Evolutionary conservation across 2,329 filamentous ascomycete species (phyloP).

Genomic region (Aspergillus ustus): DNA sequence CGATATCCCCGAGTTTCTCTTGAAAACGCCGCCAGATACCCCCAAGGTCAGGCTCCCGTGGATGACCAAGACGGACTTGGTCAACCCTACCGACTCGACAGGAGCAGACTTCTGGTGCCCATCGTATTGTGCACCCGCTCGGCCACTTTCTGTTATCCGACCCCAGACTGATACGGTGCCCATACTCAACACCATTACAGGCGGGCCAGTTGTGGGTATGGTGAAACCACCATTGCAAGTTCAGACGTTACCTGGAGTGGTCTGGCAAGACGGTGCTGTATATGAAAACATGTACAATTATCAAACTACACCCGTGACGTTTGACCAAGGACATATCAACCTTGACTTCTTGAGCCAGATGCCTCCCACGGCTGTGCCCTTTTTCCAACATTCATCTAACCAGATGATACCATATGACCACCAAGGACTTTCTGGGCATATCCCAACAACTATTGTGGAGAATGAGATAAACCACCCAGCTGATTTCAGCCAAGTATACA

Average conservation of each 20-base stretch:
- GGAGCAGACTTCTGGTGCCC: slow-evolving; percentile 6
- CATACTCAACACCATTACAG: background rate
- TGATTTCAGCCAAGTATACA: slow-evolving; percentile 4
- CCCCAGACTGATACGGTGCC: background rate
- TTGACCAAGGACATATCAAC: background rate
- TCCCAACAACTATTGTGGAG: background rate
- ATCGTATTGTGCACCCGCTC: background rate
- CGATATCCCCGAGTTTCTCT: slow-evolving; percentile 8
- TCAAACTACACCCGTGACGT: background rate
- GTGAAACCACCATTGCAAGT: background rate
- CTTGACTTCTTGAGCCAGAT: background rate
- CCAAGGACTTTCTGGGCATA: background rate
- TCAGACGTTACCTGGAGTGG: background rate
- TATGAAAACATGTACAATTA: background rate
- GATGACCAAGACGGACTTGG: slow-evolving; percentile 1
- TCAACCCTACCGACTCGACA: background rate
- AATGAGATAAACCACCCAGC: background rate
- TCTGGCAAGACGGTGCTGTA: background rate
- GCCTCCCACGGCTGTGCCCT: background rate
- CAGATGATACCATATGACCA: background rate
- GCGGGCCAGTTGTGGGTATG: background rate
- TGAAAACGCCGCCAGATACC: background rate
- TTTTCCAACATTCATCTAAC: background rate
- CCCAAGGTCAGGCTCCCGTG: slow-evolving; percentile 10
- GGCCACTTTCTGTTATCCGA: background rate